Conservation (phyloP, 345 rosid genomes). For the Salix arbutifolia region DNA sequence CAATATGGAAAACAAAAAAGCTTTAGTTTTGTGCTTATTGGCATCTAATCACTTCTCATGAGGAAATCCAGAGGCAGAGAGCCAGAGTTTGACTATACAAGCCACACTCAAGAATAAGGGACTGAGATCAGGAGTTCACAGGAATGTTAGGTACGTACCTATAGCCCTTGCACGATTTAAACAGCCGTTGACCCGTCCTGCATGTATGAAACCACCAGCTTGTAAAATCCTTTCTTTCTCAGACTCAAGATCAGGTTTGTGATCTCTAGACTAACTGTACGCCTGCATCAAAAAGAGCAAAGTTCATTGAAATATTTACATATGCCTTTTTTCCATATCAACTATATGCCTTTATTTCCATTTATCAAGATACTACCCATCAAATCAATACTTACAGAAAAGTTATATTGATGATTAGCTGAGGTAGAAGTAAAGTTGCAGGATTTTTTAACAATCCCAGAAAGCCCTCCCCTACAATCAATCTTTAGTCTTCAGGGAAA, state of each 20-base stretch:
- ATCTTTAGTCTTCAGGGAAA: too few species aligned
- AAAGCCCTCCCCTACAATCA: not conserved
- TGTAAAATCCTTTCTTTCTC: conserved; percentile 90
- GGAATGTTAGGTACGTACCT: conserved; percentile 38
- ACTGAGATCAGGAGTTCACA: not conserved
- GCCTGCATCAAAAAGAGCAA: conserved; percentile 42
- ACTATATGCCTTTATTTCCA: not conserved
- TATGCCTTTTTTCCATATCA: not conserved
- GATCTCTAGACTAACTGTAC: conserved; percentile 90
- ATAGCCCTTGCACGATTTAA: conserved; percentile 96
- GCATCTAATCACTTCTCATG: not conserved
- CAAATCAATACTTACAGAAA: not conserved
- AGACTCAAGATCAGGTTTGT: conserved; percentile 90
- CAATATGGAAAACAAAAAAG: not conserved
- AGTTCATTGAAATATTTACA: not conserved
- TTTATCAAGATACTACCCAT: not conserved
- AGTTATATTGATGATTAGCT: not conserved
- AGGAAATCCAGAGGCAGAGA: not conserved
- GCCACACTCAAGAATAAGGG: not conserved
- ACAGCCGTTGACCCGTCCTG: conserved; percentile 91
- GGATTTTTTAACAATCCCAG: not conserved
- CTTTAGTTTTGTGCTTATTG: not conserved
- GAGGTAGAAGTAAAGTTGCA: not conserved
- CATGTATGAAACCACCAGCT: conserved; percentile 95
- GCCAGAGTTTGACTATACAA: not conserved